Evolutionary conservation across 1,139 yeast genomes (phyloP), one percentile per base, ranked within the genome.

Genomic region (Hyphopichia fennica): DNA sequence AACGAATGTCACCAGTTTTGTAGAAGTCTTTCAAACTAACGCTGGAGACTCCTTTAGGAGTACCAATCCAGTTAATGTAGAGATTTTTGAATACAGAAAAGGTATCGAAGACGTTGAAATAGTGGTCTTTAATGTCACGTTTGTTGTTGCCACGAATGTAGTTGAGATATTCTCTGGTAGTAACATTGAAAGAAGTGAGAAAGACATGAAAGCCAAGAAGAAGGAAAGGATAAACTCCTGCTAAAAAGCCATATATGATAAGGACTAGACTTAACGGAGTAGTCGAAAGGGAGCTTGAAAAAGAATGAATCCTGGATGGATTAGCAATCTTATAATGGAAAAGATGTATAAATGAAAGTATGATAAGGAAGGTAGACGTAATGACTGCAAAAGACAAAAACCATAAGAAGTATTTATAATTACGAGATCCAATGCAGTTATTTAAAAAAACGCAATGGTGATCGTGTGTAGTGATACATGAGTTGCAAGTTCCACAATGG

Each of bases 91-190:
- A 41, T 1, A 66, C 46, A n/a, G 63, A 60, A 1, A 60, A 57
- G 0, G 71, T 62, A 40, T 75, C 70, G 56, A 63, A 82, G 2
- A 78, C 75, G 50, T 77, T 76, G 35, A 63, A 58, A 45, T 64
- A 75, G 3, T 51, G 51, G 15, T 54, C 57, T 17, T 58, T 38
- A 51, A 50, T 17, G 15, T 29, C 19, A 10, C 49, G 45, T 27
- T 52, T 44, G 10, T 51, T 48, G 22, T 53, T 49, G 2, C 53
- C 55, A 52, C 65, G 44, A 41, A 64, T 58, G 57, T 71, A 49
- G 58, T 70, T 73, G 40, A 85, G 62, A 50, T 75, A 84, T 49
- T 85, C 93, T 49, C 90, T 67, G 4, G 95, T 86, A 15, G 91
- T 82, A 49, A 84, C 71, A 44, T 83, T 84, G n/a, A 77, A 71